A percentile compares a stretch with the other conserved stretches of the same genome.
Evolutionary conservation across 148 eudicot species (phyloP).

Genomic region (Rhododendron ovatum): DNA sequence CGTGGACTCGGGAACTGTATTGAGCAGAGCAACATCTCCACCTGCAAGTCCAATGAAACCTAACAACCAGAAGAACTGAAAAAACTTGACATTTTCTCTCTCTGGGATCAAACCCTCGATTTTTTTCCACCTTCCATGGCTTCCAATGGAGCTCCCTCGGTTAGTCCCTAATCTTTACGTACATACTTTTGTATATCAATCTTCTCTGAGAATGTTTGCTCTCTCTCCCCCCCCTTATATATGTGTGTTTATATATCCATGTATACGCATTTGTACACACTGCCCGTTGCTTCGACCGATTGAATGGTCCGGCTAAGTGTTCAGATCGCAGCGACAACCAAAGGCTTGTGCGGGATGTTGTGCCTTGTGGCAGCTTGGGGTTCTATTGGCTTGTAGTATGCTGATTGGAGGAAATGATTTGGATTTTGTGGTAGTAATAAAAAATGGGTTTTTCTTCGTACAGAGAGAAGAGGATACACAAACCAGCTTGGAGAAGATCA

Average conservation of each 20-base stretch:
- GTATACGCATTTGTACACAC: background rate
- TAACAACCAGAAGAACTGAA: background rate
- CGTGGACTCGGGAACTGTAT: background rate
- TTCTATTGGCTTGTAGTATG: background rate
- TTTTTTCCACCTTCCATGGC: conserved; percentile 30
- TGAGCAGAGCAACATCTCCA: background rate
- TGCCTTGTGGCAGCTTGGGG: background rate
- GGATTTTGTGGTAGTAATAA: conserved; percentile 4
- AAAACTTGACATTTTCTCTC: background rate
- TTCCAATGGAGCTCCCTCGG: conserved; percentile 50
- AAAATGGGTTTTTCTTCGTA: conserved; percentile 4
- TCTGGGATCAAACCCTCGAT: background rate
- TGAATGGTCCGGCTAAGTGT: background rate
- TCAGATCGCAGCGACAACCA: background rate
- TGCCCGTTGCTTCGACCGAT: background rate
- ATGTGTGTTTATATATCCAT: background rate
- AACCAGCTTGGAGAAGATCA: conserved; percentile 79
- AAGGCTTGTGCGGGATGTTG: background rate
- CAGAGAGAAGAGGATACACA: conserved; percentile 64
- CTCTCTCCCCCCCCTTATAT: background rate
- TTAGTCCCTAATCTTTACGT: conserved; percentile 6
- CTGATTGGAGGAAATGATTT: background rate
- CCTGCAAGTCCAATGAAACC: conserved; percentile 16
- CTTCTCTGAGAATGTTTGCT: background rate
- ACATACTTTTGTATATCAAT: background rate